Conservation (phyloP, 2,329 filamentous ascomycete species). For the Cordyceps farinosa region DNA sequence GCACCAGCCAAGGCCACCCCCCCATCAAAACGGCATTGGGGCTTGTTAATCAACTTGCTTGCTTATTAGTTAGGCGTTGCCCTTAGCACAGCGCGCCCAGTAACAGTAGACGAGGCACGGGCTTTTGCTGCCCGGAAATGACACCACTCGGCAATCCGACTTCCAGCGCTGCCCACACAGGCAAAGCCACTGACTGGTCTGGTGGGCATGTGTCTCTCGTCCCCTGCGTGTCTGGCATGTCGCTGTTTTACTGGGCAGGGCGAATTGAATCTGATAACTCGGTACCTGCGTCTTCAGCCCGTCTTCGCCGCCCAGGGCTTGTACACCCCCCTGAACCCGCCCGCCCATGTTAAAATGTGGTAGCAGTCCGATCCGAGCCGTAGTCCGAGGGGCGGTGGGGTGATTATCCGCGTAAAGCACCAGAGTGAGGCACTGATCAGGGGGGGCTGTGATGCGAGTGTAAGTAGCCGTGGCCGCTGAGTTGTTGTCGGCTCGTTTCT, state of each 20-base stretch:
- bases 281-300: background rate
- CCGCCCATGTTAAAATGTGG: background rate
- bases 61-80: background rate
- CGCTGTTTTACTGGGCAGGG: background rate
- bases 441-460: background rate
- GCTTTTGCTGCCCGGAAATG: conserved; percentile 1
- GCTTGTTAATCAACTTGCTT: background rate
- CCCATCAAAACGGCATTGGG: conserved; percentile 4
- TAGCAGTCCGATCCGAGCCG: conserved; percentile 13
- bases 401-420: conserved; percentile 8
- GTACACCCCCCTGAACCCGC: background rate
- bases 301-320: background rate
- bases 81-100: no score
- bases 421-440: background rate
- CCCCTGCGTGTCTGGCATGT: background rate
- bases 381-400: conserved; percentile 1
- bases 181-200: background rate
- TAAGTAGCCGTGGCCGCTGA: background rate
- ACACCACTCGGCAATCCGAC: conserved; percentile 13
- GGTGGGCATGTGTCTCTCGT: background rate
- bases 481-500: no score
- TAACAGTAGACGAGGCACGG: background rate
- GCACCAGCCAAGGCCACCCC: background rate
- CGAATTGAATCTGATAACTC: conserved; percentile 6
- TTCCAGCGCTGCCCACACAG: background rate